phyloP scores from a whole-genome alignment of 495 filamentous ascomycete genomes.

The Extremus antarcticus region DNA sequence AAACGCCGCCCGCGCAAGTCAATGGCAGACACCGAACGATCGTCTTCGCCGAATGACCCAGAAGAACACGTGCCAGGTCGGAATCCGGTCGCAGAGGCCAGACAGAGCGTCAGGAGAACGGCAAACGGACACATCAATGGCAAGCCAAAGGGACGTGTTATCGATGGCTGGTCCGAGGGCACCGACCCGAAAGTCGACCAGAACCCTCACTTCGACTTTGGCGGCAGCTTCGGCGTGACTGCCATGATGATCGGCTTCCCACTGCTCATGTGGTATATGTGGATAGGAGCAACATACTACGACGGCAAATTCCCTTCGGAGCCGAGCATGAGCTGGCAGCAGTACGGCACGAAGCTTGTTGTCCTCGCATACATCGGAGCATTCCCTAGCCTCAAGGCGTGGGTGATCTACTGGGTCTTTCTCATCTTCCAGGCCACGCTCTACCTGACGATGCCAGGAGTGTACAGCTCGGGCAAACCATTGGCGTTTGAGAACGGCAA shows the following conservation, averaged over 20 bases:
- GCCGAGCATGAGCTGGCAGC: conserved; percentile 50
- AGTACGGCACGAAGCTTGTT: conserved; percentile 58
- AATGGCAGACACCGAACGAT: conserved; percentile 13
- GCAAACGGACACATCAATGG: conserved; percentile 19
- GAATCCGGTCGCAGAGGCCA: conserved; percentile 4
- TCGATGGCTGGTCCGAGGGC: conserved; percentile 58
- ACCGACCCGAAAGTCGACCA: conserved; percentile 69
- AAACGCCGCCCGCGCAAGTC: conserved; percentile 27
- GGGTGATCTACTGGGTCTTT: conserved; percentile 88
- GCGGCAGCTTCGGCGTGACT: conserved; percentile 63
- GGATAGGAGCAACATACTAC: conserved; percentile 89
- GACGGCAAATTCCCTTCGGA: conserved; percentile 61
- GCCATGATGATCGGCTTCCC: conserved; percentile 91
- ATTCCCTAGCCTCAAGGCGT: conserved; percentile 68
- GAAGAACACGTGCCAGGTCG: conserved; percentile 7
- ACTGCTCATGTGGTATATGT: conserved; percentile 96
- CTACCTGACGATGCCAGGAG: conserved; percentile 76
- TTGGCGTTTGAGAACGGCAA: conserved; percentile 69
- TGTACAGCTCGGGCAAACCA: conserved; percentile 74
- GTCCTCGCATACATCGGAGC: conserved; percentile 68
- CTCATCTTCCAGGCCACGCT: conserved; percentile 69
- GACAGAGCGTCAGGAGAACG: conserved; percentile 3
- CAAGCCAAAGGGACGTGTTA: conserved; percentile 26
- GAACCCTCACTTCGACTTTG: conserved; percentile 78
- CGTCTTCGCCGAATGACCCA: conserved; percentile 12